Base-by-base conservation (phyloP, 2,329 filamentous ascomycete species). In the Pleomassaria siparia region DNA sequence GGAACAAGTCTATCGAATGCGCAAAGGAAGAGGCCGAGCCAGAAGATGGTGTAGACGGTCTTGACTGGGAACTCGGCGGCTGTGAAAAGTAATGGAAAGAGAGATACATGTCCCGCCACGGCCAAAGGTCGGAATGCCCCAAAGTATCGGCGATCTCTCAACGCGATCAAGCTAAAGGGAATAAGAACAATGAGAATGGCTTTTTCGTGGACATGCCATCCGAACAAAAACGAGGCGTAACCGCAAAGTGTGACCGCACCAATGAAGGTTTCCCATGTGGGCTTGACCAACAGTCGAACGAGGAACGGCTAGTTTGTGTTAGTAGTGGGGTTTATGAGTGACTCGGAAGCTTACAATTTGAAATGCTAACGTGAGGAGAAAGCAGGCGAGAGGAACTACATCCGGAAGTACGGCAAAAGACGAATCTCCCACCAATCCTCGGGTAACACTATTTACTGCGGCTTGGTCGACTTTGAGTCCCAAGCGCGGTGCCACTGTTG, bases 191-290 rank as follows among this genome's bases (percentile, higher is more conserved):
- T 82, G 18, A 99, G 80, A 47, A 99, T 88, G 1, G 94, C 94
- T 72, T 99, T 99, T 68, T 99, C 94, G 63, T 99, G 94, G 8
- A 99, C 94, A 66, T 99, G 94, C 91, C 92, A 99, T 47, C 94
- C 92, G 60, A 97, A 97, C 9, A 99, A 80, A 74, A 99, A 99
- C 0, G 92, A 96, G 0, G 92, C 88, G 66, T 96, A 99, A 49
- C 89, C 94, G 64, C 94, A 97, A 13, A 97, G 83, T 0, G 92
- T 96, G 36, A 96, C 82, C 0, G 90, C 87, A 3, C 90, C 90
- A 33, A 97, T 81, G 66, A 99, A 97, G 46, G 82, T 87, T 53
- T 95, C 88, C 89, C 90, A 96, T 0, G 83, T 89, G 2, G 91
- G 90, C 42, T 81, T 78, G 37, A 83, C 65, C 74, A 96, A 95